Base-by-base conservation (phyloP, 2,329 filamentous ascomycete genomes). In the Malbranchea zuffiana region DNA sequence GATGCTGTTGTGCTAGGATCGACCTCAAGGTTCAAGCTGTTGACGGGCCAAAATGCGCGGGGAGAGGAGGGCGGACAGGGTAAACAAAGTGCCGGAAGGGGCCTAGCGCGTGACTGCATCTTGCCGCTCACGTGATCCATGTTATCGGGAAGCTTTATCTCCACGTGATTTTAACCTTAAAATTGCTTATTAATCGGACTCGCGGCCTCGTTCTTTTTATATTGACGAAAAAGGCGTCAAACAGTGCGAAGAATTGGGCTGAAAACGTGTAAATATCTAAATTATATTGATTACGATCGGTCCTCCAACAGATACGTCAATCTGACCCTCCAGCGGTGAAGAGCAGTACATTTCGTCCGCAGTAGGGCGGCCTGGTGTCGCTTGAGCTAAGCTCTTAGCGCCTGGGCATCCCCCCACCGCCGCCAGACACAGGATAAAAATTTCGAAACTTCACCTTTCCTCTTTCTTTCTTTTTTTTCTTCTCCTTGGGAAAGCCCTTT, bases 401-500 rank as follows among this genome's bases (percentile, higher is more conserved):
- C 3, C 37, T 35, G 12, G 30, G 37, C 37, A 19, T 12, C 12
- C 27, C 37, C 25, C 37, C 32, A 40, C 37, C 31, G 6, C n/a
- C 10, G 16, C 6, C 13, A 29, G 23, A 26, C 20, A 33, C 33
- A 41, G 40, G 33, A 34, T 16, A 25, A 40, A 37, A 43, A 40
- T 32, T 20, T 37, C 37, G 12, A 23, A 19, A 15, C 25, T 32
- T 35, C 6, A 26, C 32, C 21, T 42, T 42, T 40, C 35, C 35
- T 35, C 18, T 44, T 37, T 39, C 35, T 56, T 59, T 54, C 47
- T 41, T 56, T 55, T 61, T 54, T 62, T 61, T 66, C 62, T 59
- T 65, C 61, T 61, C 61, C 64, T 70, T 68, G 68, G 68, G 67
- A 67, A 69, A 69, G 66, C 60, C 59, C 57, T 62, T 65, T 70